phyloP scores from a whole-genome alignment of 2,329 filamentous ascomycete species.

The Herpotrichia juniperi region DNA sequence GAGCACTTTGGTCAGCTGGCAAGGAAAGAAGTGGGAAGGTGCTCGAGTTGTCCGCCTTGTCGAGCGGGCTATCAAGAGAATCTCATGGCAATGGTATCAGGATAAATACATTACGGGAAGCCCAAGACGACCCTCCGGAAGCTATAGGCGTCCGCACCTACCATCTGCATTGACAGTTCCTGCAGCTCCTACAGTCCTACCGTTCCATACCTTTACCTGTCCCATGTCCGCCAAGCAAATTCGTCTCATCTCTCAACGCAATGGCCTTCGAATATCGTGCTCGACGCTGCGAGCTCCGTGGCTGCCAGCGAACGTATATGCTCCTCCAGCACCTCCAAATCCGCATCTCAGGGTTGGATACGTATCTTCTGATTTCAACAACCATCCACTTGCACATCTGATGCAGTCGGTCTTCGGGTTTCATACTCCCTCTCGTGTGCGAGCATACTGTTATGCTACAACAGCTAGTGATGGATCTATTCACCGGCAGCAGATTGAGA shows the following conservation, averaged over 20 bases:
- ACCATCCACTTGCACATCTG: slow-evolving; percentile 92
- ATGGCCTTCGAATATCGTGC: slow-evolving; percentile 89
- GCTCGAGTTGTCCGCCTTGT: slow-evolving; percentile 81
- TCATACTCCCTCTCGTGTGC: slow-evolving; percentile 74
- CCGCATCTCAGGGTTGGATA: slow-evolving; percentile 93
- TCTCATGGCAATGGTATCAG: slow-evolving; percentile 86
- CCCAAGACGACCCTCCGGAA: slow-evolving; percentile 60
- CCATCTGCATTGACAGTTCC: slow-evolving; percentile 78
- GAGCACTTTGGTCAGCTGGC: slow-evolving; percentile 59
- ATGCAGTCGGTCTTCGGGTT: slow-evolving; percentile 99
- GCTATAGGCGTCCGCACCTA: slow-evolving; percentile 75
- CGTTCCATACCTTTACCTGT: slow-evolving; percentile 97
- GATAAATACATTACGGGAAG: slow-evolving; percentile 70
- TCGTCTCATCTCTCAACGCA: slow-evolving; percentile 91
- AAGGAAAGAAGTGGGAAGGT: slow-evolving; percentile 83
- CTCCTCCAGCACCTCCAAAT: slow-evolving; percentile 80
- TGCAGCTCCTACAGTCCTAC: slow-evolving; percentile 88
- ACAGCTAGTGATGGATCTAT: slow-evolving; percentile 87
- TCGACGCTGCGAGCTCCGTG: slow-evolving; percentile 86
- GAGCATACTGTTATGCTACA: slow-evolving; percentile 94
- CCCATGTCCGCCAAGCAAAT: slow-evolving; percentile 91
- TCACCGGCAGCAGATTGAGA: slow-evolving; percentile 91
- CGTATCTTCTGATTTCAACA: slow-evolving; percentile 98
- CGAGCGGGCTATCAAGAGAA: slow-evolving; percentile 79
- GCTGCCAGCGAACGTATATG: slow-evolving; percentile 80